A percentile compares a stretch with the other conserved stretches of the same genome.
These are phyloP conservation scores for Dactylellina drechsleri DNA, from an alignment of 2,329 filamentous ascomycete species.

Conservation along the genomic window DNA sequence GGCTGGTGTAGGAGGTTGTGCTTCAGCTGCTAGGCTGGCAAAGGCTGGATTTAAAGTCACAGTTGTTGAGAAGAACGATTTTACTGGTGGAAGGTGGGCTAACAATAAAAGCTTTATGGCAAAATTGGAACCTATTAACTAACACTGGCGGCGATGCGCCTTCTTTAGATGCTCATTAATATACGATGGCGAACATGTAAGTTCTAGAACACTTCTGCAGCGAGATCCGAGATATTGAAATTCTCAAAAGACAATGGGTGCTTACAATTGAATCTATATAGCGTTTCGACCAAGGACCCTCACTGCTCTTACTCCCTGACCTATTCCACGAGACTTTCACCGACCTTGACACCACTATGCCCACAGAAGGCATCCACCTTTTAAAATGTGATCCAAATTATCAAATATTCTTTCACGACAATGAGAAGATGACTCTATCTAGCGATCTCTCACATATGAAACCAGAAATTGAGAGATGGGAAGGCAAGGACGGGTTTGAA, in stretches of 20 bases:
- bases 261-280: conserved; percentile 55
- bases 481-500: conserved; percentile 76
- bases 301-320: conserved; percentile 75
- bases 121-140: not conserved
- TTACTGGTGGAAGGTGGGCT: conserved; percentile 74
- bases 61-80: conserved; percentile 79
- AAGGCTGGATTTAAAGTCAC: conserved; percentile 77
- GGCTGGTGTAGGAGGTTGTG: conserved; percentile 76
- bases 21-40: conserved; percentile 76
- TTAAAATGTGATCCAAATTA: conserved; percentile 81
- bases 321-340: conserved; percentile 76
- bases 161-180: conserved; percentile 37
- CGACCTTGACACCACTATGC: conserved; percentile 74
- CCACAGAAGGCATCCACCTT: conserved; percentile 73
- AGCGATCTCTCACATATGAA: conserved; percentile 79
- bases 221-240: not conserved
- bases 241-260: not conserved
- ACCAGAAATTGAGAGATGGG: conserved; percentile 75
- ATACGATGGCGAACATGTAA: conserved; percentile 44
- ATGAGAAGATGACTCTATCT: conserved; percentile 71
- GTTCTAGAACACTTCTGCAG: not conserved
- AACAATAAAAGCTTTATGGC: not conserved
- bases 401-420: conserved; percentile 77
- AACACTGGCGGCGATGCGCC: not conserved
- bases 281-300: conserved; percentile 81